Conservation (phyloP, 305 asterid genomes). For the Fraxinus albicans region DNA sequence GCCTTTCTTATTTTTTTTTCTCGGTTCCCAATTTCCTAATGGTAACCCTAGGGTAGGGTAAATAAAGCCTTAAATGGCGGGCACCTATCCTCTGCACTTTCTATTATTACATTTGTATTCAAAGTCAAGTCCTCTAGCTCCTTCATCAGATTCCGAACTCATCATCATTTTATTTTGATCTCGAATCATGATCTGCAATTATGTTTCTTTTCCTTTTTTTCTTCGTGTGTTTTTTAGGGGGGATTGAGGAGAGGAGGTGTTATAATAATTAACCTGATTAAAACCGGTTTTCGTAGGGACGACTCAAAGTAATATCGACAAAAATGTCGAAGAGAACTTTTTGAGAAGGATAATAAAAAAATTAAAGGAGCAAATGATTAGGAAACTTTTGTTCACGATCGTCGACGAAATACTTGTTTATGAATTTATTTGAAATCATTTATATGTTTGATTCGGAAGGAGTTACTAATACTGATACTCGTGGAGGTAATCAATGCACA, state of each 20-base stretch:
- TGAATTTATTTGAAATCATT: background rate
- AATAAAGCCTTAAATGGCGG: conserved; percentile 78
- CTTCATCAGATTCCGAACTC: background rate
- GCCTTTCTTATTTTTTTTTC: conserved; percentile 19
- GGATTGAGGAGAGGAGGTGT: background rate
- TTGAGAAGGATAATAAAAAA: background rate
- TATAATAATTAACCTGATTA: background rate
- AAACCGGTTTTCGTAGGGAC: background rate
- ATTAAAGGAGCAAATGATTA: background rate
- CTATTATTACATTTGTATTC: background rate
- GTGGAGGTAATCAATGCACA: background rate
- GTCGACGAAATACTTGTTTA: background rate
- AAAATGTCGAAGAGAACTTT: background rate
- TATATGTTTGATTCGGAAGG: background rate
- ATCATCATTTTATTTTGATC: background rate
- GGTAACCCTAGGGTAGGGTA: conserved; percentile 21
- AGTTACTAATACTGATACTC: background rate
- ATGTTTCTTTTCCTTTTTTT: background rate
- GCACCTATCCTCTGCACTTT: conserved; percentile 57
- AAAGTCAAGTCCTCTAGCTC: conserved; percentile 30
- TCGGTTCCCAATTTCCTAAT: conserved; percentile 36
- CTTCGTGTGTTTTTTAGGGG: background rate
- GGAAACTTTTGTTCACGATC: background rate
- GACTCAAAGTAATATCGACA: background rate
- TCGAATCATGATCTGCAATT: background rate